Conservation (phyloP, 2,329 filamentous ascomycete genomes). For the Apiospora malaysiana region DNA sequence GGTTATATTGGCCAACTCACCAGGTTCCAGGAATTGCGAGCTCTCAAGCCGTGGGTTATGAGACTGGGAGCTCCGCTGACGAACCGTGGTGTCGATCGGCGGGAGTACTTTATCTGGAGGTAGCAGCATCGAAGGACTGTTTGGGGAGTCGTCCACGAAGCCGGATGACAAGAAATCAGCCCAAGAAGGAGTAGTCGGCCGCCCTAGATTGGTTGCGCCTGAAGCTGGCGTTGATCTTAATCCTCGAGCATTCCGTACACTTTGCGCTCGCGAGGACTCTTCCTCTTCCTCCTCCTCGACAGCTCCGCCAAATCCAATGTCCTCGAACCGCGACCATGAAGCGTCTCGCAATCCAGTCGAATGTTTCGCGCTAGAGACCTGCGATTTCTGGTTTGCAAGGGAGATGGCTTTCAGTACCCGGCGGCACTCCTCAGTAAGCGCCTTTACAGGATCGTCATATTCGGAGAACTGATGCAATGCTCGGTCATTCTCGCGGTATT, state of each 20-base stretch:
- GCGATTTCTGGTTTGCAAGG: slow-evolving; percentile 86
- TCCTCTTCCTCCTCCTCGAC: slow-evolving; percentile 75
- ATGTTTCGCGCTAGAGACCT: slow-evolving; percentile 71
- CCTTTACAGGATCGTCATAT: slow-evolving; percentile 86
- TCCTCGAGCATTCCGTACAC: slow-evolving; percentile 48
- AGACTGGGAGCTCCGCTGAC: slow-evolving; percentile 86
- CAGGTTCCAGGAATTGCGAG: slow-evolving; percentile 77
- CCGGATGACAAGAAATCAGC: slow-evolving; percentile 96
- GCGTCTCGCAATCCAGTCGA: slow-evolving; percentile 80
- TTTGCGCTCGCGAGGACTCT: slow-evolving; percentile 54
- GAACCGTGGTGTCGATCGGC: slow-evolving; percentile 73
- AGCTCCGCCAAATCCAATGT: slow-evolving; percentile 84
- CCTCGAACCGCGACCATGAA: slow-evolving; percentile 96
- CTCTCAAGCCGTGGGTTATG: slow-evolving; percentile 75
- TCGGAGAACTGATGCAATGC: slow-evolving; percentile 86
- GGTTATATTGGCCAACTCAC: slow-evolving; percentile 91
- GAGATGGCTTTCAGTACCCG: slow-evolving; percentile 90
- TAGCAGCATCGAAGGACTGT: slow-evolving; percentile 73
- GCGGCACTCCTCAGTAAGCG: slow-evolving; percentile 91
- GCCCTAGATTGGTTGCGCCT: slow-evolving; percentile 68
- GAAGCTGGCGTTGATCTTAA: slow-evolving; percentile 72
- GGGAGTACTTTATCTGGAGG: slow-evolving; percentile 91
- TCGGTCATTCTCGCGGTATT: slow-evolving; percentile 87
- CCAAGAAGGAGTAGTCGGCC: slow-evolving; percentile 97
- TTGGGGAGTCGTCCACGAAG: slow-evolving; percentile 79